Evolutionary conservation across 306 rosid species (phyloP).

Genomic region (Dryas alaskensis): DNA sequence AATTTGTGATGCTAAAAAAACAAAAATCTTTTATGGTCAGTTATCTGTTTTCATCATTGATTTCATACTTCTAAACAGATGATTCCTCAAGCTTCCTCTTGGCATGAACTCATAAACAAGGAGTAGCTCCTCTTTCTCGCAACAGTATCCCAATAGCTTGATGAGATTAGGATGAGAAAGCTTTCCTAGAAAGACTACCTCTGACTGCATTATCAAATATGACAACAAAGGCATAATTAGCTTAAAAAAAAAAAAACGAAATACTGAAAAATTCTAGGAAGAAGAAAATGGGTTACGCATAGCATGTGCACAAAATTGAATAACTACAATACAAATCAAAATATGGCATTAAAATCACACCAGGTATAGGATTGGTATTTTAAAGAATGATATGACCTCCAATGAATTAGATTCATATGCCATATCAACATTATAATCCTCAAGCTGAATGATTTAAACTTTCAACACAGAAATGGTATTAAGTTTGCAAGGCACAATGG

Average conservation of each 20-base stretch:
- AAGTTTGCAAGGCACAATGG: too few relatives aligned
- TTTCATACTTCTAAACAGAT: conserved; percentile 80
- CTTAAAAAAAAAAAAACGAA: neutral
- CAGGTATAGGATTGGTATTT: neutral
- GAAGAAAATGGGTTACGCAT: neutral
- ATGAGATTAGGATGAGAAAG: conserved; percentile 85
- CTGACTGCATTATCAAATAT: conserved; percentile 55
- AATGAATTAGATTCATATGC: neutral
- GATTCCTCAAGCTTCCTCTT: conserved; percentile 86
- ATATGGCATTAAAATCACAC: neutral
- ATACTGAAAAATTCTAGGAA: neutral
- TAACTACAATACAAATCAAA: neutral
- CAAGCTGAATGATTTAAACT: too few relatives aligned
- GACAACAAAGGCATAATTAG: conserved; percentile 6
- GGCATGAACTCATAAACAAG: conserved; percentile 90
- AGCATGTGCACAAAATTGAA: neutral
- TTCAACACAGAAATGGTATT: too few relatives aligned
- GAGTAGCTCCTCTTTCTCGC: conserved; percentile 64
- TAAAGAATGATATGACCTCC: too few relatives aligned
- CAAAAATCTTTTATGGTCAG: neutral
- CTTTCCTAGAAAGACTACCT: conserved; percentile 73
- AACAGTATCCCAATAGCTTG: conserved; percentile 71
- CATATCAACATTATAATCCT: too few relatives aligned
- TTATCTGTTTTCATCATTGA: conserved; percentile 9
- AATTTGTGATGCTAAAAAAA: neutral